Percentiles rank a stretch among this genome's conserved stretches.
Evolutionary conservation across 495 filamentous ascomycete genomes (phyloP).

Genomic region (Hypoxylon intermedium): DNA sequence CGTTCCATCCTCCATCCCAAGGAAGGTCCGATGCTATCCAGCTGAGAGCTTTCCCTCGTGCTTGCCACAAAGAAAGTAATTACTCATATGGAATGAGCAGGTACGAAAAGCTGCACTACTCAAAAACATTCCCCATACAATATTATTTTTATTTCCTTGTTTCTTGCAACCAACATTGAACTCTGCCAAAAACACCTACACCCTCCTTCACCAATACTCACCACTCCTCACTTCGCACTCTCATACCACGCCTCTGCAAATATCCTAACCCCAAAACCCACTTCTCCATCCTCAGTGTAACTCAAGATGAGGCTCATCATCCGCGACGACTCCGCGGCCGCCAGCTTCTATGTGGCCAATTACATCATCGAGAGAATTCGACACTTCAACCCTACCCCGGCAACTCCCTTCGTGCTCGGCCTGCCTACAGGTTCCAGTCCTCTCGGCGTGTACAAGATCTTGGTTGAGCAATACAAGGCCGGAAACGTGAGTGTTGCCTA

Average conservation of each 20-base stretch:
- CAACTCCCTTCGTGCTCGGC: constrained; percentile 80
- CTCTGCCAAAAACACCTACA: constrained; percentile 21
- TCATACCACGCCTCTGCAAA: constrained; percentile 8
- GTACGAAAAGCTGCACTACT: constrained; percentile 27
- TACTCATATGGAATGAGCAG: constrained; percentile 42
- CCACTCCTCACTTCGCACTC: constrained; percentile 13
- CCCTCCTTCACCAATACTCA: no score
- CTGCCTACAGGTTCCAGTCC: constrained; percentile 85
- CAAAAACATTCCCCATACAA: constrained; percentile 6
- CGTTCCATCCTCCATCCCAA: constrained; percentile 40
- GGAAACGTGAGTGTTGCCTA: constrained; percentile 57
- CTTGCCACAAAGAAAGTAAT: constrained; percentile 28
- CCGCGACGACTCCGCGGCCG: constrained; percentile 68
- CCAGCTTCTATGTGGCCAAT: constrained; percentile 78
- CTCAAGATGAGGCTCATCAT: constrained; percentile 81
- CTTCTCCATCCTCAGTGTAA: constrained; percentile 15
- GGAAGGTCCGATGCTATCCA: constrained; percentile 31
- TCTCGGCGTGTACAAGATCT: constrained; percentile 75
- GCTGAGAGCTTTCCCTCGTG: constrained; percentile 18
- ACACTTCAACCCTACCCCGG: constrained; percentile 70
- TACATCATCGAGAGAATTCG: constrained; percentile 85
- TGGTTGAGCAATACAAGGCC: constrained; percentile 76
- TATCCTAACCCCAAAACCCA: constrained; percentile 25
- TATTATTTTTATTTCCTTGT: constrained; percentile 9
- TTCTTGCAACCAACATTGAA: constrained; percentile 26